Base-by-base conservation (phyloP, 305 asterid genomes). In the Fraxinus xanthoxyloides region DNA sequence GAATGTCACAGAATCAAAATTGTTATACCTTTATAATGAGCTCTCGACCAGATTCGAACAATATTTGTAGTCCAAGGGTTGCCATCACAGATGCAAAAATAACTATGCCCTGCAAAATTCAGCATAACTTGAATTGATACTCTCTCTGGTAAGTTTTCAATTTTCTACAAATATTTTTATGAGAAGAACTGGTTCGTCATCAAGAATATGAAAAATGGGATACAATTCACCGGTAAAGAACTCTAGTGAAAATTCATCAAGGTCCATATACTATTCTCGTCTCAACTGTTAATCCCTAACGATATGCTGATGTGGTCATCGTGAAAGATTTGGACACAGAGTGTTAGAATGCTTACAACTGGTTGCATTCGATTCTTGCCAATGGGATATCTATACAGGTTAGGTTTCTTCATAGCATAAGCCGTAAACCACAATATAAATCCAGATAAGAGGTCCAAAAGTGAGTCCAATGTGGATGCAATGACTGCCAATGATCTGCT, bases 21-120 rank as follows among this genome's bases (percentile, higher is more conserved):
- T 61, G 34, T 17, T 38, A 32, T 82, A 84, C 87, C 89, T 84
- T 79, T 4, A 73, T 43, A 21, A 84, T 1, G 40, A 87, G 83
- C 63, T 87, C 77, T 30, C 86, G 46, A 54, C 8, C 82, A 28
- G 89, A 87, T 82, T 87, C 89, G 7, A 84, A 35, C 77, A 87
- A 70, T 8, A 87, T 87, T 75, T 87, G 89, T 43, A 84, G 72
- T 67, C 89, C 89, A 65, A 87, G 82, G 61, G 87, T 82, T 35
- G 87, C 88, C 89, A 87, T 87, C 63, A 84, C 87, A 48, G 89
- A 84, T 74, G 89, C 89, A 77, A 87, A 87, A 43, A 87, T 87
- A 63, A 87, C 72, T 12, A 87, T 87, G 40, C 84, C 82, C 80
- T 83, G 83, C n/a, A 83, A 67, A 61, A 61, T 23, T 23, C 72